Percentiles rank a stretch among this genome's conserved stretches.
Conservation (phyloP, 2,329 filamentous ascomycete genomes). For the Chaetomiaceae sp. region DNA sequence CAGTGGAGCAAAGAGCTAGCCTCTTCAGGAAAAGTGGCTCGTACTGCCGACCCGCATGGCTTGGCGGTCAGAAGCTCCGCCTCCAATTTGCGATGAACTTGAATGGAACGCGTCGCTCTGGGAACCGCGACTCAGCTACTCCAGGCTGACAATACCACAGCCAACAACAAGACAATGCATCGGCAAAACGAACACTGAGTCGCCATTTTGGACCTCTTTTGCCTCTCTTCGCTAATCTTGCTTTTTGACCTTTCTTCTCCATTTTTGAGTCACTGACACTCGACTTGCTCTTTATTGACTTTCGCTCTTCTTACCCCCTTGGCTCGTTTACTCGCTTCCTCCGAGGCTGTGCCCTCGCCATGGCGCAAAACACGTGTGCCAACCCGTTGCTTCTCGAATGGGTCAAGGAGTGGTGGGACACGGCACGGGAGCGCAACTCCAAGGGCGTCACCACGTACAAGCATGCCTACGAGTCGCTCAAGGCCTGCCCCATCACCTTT, state of each 20-base stretch:
- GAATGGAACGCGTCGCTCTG: slow-evolving; percentile 3
- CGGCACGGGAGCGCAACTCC: slow-evolving; percentile 62
- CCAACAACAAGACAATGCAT: neutral
- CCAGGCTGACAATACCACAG: neutral
- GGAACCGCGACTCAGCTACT: slow-evolving; percentile 2
- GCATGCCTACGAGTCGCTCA: slow-evolving; percentile 72
- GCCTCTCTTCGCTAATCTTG: neutral
- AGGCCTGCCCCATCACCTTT: slow-evolving; percentile 66
- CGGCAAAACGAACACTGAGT: neutral
- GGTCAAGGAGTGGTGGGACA: slow-evolving; percentile 73
- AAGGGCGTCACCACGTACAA: slow-evolving; percentile 70
- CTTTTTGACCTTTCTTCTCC: neutral
- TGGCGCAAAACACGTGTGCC: slow-evolving; percentile 43
- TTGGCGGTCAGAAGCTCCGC: neutral
- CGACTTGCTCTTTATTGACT: slow-evolving; percentile 9
- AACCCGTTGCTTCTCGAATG: slow-evolving; percentile 69
- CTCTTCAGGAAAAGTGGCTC: neutral
- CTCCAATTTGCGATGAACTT: neutral
- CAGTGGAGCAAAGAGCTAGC: neutral
- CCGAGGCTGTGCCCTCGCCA: slow-evolving; percentile 8
- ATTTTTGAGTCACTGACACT: no score
- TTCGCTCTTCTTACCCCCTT: neutral
- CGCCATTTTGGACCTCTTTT: neutral
- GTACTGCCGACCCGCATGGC: neutral
- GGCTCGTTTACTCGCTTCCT: neutral